These are phyloP conservation scores for Talaromyces pinophilus DNA, from an alignment of 2,329 filamentous ascomycete genomes.

Conservation along the genomic window DNA sequence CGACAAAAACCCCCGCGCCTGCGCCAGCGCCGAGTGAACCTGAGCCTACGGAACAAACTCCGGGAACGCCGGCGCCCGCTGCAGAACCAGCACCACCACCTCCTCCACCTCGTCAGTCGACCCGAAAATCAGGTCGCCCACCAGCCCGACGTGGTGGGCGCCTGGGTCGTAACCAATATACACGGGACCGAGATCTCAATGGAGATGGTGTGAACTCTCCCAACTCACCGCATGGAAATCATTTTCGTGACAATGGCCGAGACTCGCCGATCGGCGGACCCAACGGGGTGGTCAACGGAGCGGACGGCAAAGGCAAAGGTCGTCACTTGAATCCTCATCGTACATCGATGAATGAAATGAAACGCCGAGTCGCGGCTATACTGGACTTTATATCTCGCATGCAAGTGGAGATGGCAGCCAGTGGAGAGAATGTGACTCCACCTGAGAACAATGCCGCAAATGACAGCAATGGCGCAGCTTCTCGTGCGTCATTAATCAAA, in stretches of 20 bases:
- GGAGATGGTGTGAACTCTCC: conserved; percentile 47
- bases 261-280: conserved; percentile 40
- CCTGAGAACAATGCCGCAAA: conserved; percentile 37
- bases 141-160: conserved; percentile 66
- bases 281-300: conserved; percentile 55
- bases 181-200: conserved; percentile 68
- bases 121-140: conserved; percentile 64
- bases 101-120: conserved; percentile 42
- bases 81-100: conserved; percentile 40
- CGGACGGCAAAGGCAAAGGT: conserved; percentile 61
- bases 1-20: conserved; percentile 45
- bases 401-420: conserved; percentile 78
- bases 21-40: conserved; percentile 7
- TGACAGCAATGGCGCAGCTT: conserved; percentile 25
- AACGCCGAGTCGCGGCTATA: conserved; percentile 77
- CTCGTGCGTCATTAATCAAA: conserved; percentile 35
- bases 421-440: conserved; percentile 49
- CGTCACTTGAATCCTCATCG: conserved; percentile 57
- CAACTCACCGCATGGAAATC: conserved; percentile 41
- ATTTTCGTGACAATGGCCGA: conserved; percentile 31
- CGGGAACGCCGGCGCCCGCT: conserved; percentile 47
- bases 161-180: conserved; percentile 77
- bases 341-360: conserved; percentile 85
- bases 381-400: conserved; percentile 87
- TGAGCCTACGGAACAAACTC: conserved; percentile 42